Base-by-base conservation (phyloP, 2,329 filamentous ascomycete species). In the Nothomitra cinnamomea region DNA sequence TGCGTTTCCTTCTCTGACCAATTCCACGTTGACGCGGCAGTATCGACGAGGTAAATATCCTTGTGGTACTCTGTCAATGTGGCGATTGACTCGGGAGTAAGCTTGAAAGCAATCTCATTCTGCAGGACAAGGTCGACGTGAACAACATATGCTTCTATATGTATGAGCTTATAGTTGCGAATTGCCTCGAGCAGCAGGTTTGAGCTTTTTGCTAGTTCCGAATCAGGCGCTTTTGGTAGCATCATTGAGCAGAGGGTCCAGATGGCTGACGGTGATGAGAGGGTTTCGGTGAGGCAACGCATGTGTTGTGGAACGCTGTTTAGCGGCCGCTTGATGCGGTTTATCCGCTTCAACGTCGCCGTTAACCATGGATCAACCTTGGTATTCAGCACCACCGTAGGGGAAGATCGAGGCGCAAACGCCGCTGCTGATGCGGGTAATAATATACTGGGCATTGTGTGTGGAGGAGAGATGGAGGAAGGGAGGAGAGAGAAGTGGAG, bases 51-150 rank as follows among this genome's bases (percentile, higher is more conserved):
- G 74, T 94, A 89, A 61, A 96, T 78, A 59, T 95, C 87, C 74
- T 92, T 89, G 78, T 98, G 92, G 69, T 94, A 94, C 67, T 95
- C 87, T 66, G 95, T 83, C 59, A 98, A 79, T 52, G 85, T 72
- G 63, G 95, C 88, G 70, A 98, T 98, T 57, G 89, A 88, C 66
- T 96, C 92, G 55, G 83, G 79, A 22, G 89, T 96, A 64, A 98
- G 78, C 78, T 98, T 98, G 78, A 89, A 96, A 60, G 89, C 92
- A 64, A 98, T 88, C 73, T 96, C 92, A 67, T 94, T 92, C 69
- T 89, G 85, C 63, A 94, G 80, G 56, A 98, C 90, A 88, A 96
- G 95, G 73, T 98, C 92, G 69, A 98, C 88, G 69, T 96, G 90
- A 57, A 98, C 92, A 61, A 96, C 90, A 68, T 98, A 98, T 52